Base-by-base conservation (phyloP, 2,329 filamentous ascomycete genomes). In the Pseudogymnoascus sp. region DNA sequence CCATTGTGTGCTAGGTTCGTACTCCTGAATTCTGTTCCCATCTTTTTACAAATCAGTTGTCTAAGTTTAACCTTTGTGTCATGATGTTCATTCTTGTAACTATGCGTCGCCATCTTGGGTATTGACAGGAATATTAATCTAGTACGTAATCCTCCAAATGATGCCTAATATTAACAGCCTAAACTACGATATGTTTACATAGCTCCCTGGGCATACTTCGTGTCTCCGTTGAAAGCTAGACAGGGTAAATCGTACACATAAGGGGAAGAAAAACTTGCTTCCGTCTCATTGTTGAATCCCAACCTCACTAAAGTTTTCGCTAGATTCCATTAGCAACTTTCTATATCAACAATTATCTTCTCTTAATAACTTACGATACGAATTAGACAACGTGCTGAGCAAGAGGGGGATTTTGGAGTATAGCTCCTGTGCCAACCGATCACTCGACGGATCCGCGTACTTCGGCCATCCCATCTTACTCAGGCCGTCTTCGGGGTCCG, bases 401-500 rank as follows among this genome's bases (percentile, higher is more conserved):
- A 48, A 14, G 10, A 13, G 41, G 7, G 41, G 7, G 2, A 5
- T 11, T 21, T 45, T 45, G 2, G 41, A 6, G 4, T 45, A 45
- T 13, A 45, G 43, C 19, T 23, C 19, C 11, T 14, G 11, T 48
- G 1, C 19, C 21, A 25, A 14, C 21, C 13, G 8, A 25, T 60
- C 23, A 7, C 34, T 31, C 25, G 11, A 21, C 11, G 19, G 19
- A 23, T 48, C 21, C 3, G 43, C 11, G 39, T 69, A 69, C 4
- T 37, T 51, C 2, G 67, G 68, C 68, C 68, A 69, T 11, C 65
- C 67, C 21, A 48, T 48, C 13, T 36, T 60, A 10, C 7, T 48
- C 34, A 77, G 63, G 0, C 74, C 74, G 48, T 68, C 64, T 37
- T 54, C 41, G 11, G 75, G 73, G 66, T 76, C 68, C 23, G 67